Base-by-base conservation (phyloP, 2,329 filamentous ascomycete genomes). In the Coniella lustricola region DNA sequence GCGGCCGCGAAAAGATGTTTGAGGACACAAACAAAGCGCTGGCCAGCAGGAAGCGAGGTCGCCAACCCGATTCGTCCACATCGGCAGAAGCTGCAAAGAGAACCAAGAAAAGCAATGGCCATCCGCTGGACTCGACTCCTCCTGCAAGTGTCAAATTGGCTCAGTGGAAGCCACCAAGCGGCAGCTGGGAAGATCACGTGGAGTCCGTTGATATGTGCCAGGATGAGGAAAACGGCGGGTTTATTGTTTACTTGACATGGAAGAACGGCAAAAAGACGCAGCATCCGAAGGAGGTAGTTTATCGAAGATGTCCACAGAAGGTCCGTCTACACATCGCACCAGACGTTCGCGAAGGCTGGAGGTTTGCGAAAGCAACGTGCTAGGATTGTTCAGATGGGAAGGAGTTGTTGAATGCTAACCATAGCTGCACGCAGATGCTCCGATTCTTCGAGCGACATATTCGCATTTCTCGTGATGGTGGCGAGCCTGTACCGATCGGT, bases 241-340 rank as follows among this genome's bases (percentile, higher is more conserved):
- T 87, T 13, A 73, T 81, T 29, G 85, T 85, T 1, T 88, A 84
- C 56, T 67, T 90, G 29, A 79, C 80, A 12, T 91, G 87, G 87
- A 83, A 81, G 57, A 81, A 84, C 52, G 81, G 81, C 8, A 72
- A 79, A 41, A 90, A 88, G 69, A 87, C 85, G 1, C 82, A 86
- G 60, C 87, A 91, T 58, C 74, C 79, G 9, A 80, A 87, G 14
- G 64, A 72, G 17, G 74, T 82, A 13, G 75, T 90, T 7, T 87
- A 90, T 58, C 76, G 81, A 59, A 83, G 88, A 57, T 90, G 85
- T 56, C 87, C 87, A 0, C 87, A 91, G 60, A 87, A 84, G 75
- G 84, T 85, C 63, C 48, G 68, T 41, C 13, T 8, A 20, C 10
- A 40, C n/a, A 40, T 2, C 22, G 3, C 3, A 20, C 25, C 25